phyloP scores from a whole-genome alignment of 2,329 filamentous ascomycete genomes.

The Hirsutella minnesotensis region DNA sequence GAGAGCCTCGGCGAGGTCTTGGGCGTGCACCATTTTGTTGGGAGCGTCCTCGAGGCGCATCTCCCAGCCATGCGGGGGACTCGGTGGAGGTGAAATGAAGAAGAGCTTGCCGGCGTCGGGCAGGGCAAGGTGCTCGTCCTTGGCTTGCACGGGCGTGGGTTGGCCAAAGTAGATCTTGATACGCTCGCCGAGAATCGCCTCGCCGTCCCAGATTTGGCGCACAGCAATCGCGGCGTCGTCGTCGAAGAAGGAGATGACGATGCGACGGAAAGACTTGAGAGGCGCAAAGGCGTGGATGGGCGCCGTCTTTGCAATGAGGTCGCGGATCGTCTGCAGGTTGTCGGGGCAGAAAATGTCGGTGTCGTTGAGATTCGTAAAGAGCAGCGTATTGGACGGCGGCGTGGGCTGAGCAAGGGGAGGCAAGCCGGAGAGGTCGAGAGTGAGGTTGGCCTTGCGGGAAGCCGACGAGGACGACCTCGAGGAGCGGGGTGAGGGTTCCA shows the following conservation, averaged over 20 bases:
- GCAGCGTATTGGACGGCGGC: slow-evolving; percentile 69
- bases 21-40: slow-evolving; percentile 58
- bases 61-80: slow-evolving; percentile 58
- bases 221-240: slow-evolving; percentile 58
- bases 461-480: slow-evolving; percentile 33
- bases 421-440: slow-evolving; percentile 62
- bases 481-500: slow-evolving; percentile 24
- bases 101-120: slow-evolving; percentile 60
- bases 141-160: slow-evolving; percentile 41
- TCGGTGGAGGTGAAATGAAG: slow-evolving; percentile 60
- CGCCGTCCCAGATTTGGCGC: slow-evolving; percentile 61
- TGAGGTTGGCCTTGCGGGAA: slow-evolving; percentile 39
- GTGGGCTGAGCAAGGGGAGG: slow-evolving; percentile 61
- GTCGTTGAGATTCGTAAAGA: slow-evolving; percentile 70
- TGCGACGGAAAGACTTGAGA: slow-evolving; percentile 71
- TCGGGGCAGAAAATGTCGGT: slow-evolving; percentile 61
- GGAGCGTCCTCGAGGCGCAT: slow-evolving; percentile 56
- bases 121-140: slow-evolving; percentile 49
- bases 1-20: slow-evolving; percentile 55
- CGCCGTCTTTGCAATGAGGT: slow-evolving; percentile 57
- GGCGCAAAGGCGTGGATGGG: slow-evolving; percentile 68
- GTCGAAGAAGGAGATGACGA: slow-evolving; percentile 67
- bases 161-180: slow-evolving; percentile 60
- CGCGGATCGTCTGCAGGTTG: slow-evolving; percentile 62
- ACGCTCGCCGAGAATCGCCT: slow-evolving; percentile 57